Base-by-base conservation (phyloP, 768 basidiomycete genomes). In the Auricularia sp. region DNA sequence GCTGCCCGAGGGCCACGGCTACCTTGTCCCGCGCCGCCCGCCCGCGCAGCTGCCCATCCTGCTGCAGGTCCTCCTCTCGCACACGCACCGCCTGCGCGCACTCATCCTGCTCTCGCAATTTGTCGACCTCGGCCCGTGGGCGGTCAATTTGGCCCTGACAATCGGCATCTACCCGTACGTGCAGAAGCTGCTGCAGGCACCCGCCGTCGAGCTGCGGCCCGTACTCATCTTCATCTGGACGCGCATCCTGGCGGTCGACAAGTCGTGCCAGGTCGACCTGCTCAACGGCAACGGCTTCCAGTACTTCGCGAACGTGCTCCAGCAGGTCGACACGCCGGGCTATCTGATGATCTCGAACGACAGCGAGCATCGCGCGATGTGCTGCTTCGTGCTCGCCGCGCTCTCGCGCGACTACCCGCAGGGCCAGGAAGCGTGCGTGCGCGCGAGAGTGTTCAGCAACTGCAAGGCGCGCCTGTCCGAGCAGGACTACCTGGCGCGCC, bases 161-260 rank as follows among this genome's bases (percentile, higher is more conserved):
- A 98, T 99, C 70, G 97, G 97, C 12, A 98, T 98, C 71, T 98
- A 98, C 79, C 96, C 97, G 3, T 99, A 98, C 73, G 98, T 98
- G 61, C 91, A 93, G 64, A 95, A 97, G 71, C 83, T 99, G 4
- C 83, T 99, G 6, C 94, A 97, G 75, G 94, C 96, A 0, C 93
- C 94, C 0, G 91, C 94, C 1, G 87, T 88, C 68, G 96, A 98
- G 70, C 83, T 98, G n/a, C 89, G 93, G 34, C 97, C 97, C 0
- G 96, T 98, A 8, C 80, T 99, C 23, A 98, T 98, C 67, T 99
- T 98, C 78, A 98, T 99, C 65, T 98, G 97, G 97, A 91, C 96
- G 2, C 84, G 97, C 23, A 98, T 99, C 67, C 83, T 98, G 35
- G 96, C 96, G 1, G 93, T 98, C n/a, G 96, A 98, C 73, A 86